Evolutionary conservation across 2,329 filamentous ascomycete genomes (phyloP).

Genomic region (Penicillium hesseltinei): DNA sequence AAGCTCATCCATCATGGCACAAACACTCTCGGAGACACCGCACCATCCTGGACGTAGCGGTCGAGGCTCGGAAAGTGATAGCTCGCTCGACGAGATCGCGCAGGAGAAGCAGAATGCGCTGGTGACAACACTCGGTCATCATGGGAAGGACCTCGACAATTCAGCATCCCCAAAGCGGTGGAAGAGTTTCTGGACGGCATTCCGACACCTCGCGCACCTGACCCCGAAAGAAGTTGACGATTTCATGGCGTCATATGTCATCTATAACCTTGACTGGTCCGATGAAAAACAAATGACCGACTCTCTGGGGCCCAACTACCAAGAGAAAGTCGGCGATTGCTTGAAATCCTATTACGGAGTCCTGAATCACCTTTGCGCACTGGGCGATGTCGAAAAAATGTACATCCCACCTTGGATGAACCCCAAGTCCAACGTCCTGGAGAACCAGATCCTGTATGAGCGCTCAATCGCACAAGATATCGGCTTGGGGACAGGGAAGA

Average conservation of each 20-base stretch:
- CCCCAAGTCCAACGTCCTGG: constrained; percentile 48
- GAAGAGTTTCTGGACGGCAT: constrained; percentile 52
- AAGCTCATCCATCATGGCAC: constrained; percentile 16
- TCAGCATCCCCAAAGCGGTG: constrained; percentile 50
- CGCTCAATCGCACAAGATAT: constrained; percentile 51
- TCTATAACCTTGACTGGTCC: constrained; percentile 57
- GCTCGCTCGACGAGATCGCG: constrained; percentile 26
- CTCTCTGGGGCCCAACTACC: constrained; percentile 51
- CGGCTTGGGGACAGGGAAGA: constrained; percentile 46
- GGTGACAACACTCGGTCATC: constrained; percentile 16
- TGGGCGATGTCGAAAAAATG: constrained; percentile 59
- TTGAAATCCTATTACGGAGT: constrained; percentile 55
- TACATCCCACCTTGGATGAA: constrained; percentile 57
- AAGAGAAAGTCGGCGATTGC: constrained; percentile 52
- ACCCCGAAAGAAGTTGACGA: constrained; percentile 53
- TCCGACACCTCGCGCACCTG: constrained; percentile 51
- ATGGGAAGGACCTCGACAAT: constrained; percentile 40
- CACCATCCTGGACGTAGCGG: constrained; percentile 20
- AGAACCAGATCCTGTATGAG: constrained; percentile 56
- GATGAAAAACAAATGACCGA: constrained; percentile 51
- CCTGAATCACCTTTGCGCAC: constrained; percentile 55
- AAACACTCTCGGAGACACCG: constrained; percentile 19
- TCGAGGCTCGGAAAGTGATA: constrained; percentile 26
- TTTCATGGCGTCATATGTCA: constrained; percentile 57
- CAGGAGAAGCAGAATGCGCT: constrained; percentile 24